Evolutionary conservation across 768 basidiomycete genomes (phyloP), one percentile per base, ranked within the genome.

Genomic region (Dacryopinax primogenitus): DNA sequence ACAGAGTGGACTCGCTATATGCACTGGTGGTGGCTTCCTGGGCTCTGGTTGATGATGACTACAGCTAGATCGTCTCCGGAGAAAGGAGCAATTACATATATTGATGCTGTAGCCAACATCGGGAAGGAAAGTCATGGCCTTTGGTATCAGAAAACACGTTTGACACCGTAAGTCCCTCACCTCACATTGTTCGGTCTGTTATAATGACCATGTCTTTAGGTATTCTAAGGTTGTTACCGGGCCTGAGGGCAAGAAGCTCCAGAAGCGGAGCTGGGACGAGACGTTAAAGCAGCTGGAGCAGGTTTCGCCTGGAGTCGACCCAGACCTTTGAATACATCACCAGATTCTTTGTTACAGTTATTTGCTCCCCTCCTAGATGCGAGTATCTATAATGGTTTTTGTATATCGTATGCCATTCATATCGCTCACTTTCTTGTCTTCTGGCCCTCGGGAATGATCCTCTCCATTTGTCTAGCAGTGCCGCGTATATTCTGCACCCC

Each of bases 121-220:
- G 51, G 51, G 30, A 58, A 58, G 51, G 51, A 58, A 18, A 58
- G 51, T 30, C 51, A 58, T 18, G 51, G 51, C 26, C 51, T 58
- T 6, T 58, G 51, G 51, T 58, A 28, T 30, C 26, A 13, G 51
- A 4, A 58, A 3, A 58, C 15, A 15, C 26, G 32, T 9, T 30
- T 58, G 11, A 58, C 51, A 15, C 51, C 51, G 51, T 58, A 6
- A 13, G 51, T 58, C 9, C 26, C 18, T 18, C 26, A 13, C 18
- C 3, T 58, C n/a, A n/a, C n/a, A n/a, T n/a, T n/a, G n/a, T n/a
- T n/a, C n/a, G n/a, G n/a, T n/a, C n/a, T n/a, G n/a, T n/a, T n/a
- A n/a, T n/a, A n/a, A n/a, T n/a, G n/a, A n/a, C n/a, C n/a, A n/a
- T n/a, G n/a, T n/a, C n/a, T n/a, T n/a, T n/a, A n/a, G n/a, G n/a